Conservation (phyloP, 331 rosid species). For the Pyracantha coccinea region DNA sequence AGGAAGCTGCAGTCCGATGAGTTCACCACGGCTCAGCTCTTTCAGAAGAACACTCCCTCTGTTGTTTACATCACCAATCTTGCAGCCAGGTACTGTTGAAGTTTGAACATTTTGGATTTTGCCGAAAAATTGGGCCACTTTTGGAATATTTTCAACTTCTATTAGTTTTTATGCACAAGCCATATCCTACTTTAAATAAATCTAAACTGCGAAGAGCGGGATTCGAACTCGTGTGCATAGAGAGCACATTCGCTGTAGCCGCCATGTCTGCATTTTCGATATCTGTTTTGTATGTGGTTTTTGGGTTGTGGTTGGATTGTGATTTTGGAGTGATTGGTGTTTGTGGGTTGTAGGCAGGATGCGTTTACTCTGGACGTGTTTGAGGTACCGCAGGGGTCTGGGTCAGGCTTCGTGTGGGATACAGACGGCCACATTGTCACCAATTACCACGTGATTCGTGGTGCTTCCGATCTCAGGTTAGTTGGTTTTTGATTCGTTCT, state of each 20-base stretch:
- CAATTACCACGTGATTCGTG: constrained; percentile 92
- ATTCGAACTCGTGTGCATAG: too few relatives aligned
- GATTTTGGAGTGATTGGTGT: not conserved
- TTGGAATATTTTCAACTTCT: not conserved
- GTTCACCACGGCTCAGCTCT: constrained; percentile 86
- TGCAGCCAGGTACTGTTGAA: constrained; percentile 43
- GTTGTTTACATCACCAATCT: constrained; percentile 96
- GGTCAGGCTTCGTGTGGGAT: constrained; percentile 96
- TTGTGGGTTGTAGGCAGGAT: constrained; percentile 60
- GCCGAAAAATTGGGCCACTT: not conserved
- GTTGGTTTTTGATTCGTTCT: constrained; percentile 10
- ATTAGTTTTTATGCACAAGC: too few relatives aligned
- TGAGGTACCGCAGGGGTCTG: constrained; percentile 98
- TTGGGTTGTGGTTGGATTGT: not conserved
- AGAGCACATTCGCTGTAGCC: too few relatives aligned
- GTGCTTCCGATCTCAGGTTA: constrained; percentile 96
- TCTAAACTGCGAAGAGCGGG: too few relatives aligned
- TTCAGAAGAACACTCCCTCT: constrained; percentile 88
- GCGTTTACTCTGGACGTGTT: constrained; percentile 83
- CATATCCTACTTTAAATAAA: too few relatives aligned
- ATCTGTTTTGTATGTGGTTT: not conserved
- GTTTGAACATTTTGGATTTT: not conserved
- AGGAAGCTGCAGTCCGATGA: constrained; percentile 81
- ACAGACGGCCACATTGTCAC: constrained; percentile 74
- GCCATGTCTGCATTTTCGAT: not conserved